phyloP scores from a whole-genome alignment of 2,329 filamentous ascomycete species.

The Apiospora pterosperma region DNA sequence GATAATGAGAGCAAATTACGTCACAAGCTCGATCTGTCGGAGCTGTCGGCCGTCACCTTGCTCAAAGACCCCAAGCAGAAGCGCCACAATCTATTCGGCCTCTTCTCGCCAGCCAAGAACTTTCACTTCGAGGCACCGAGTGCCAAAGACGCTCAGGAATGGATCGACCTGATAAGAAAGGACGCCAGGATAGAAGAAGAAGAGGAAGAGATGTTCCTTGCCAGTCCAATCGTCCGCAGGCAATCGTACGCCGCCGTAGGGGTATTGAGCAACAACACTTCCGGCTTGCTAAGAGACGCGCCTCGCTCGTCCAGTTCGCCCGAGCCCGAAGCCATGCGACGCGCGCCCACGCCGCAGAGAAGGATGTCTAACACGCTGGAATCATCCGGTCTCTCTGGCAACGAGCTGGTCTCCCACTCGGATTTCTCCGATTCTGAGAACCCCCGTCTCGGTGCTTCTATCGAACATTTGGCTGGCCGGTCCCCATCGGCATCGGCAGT shows the following conservation, averaged over 20 bases:
- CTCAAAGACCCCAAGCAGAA: slow-evolving; percentile 88
- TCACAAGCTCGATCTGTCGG: slow-evolving; percentile 82
- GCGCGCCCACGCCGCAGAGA: slow-evolving; percentile 31
- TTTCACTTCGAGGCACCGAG: slow-evolving; percentile 81
- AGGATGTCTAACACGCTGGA: slow-evolving; percentile 61
- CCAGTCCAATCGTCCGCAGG: slow-evolving; percentile 58
- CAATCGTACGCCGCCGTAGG: slow-evolving; percentile 36
- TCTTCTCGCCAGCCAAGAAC: slow-evolving; percentile 89
- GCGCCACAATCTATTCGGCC: slow-evolving; percentile 81
- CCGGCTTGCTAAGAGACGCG: slow-evolving; percentile 17
- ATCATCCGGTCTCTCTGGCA: slow-evolving; percentile 60
- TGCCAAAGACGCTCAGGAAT: slow-evolving; percentile 74
- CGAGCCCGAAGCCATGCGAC: slow-evolving; percentile 46
- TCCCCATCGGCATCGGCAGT: slow-evolving; percentile 29
- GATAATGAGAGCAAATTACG: slow-evolving; percentile 85
- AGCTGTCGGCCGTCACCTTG: slow-evolving; percentile 85
- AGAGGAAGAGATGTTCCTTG: slow-evolving; percentile 76
- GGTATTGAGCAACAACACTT: slow-evolving; percentile 16
- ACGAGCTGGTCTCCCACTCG: slow-evolving; percentile 74
- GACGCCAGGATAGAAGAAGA: slow-evolving; percentile 85
- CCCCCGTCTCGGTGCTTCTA: slow-evolving; percentile 46
- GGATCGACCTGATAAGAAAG: slow-evolving; percentile 77
- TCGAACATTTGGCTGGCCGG: slow-evolving; percentile 46
- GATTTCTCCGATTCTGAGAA: slow-evolving; percentile 75
- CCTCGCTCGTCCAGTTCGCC: slow-evolving; percentile 53